A percentile compares a stretch with the other conserved stretches of the same genome.
phyloP scores from a whole-genome alignment of 495 filamentous ascomycete species.

The Tetracladium setigerum region DNA sequence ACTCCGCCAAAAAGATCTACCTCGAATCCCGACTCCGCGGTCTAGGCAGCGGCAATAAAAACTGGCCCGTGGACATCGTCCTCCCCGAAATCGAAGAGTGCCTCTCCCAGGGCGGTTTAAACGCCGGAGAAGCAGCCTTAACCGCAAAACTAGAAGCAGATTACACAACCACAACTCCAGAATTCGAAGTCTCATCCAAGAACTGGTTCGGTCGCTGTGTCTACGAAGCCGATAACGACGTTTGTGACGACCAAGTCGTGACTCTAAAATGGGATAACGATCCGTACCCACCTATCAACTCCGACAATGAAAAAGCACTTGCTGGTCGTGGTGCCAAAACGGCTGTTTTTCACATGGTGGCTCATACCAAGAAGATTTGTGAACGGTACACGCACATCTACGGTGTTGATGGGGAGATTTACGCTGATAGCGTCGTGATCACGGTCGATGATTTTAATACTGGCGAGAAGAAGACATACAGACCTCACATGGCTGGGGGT shows the following conservation, averaged over 20 bases:
- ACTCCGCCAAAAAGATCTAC: slow-evolving; percentile 79
- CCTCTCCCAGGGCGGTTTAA: slow-evolving; percentile 25
- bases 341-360: slow-evolving; percentile 89
- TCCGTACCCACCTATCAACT: slow-evolving; percentile 20
- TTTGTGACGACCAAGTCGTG: slow-evolving; percentile 86
- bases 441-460: slow-evolving; percentile 56
- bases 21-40: slow-evolving; percentile 38
- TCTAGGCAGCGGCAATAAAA: slow-evolving; percentile 44
- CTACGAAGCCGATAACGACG: slow-evolving; percentile 85
- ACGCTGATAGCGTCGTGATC: slow-evolving; percentile 64
- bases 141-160: slow-evolving; percentile 53
- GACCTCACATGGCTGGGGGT: slow-evolving; percentile 41
- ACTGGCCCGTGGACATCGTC: slow-evolving; percentile 85
- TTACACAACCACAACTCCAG: slow-evolving; percentile 48
- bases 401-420: slow-evolving; percentile 78
- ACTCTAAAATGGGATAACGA: slow-evolving; percentile 79
- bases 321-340: slow-evolving; percentile 62
- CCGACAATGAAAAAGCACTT: slow-evolving; percentile 18
- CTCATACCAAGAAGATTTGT: slow-evolving; percentile 80
- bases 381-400: slow-evolving; percentile 75
- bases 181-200: slow-evolving; percentile 44
- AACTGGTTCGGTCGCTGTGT: slow-evolving; percentile 94
- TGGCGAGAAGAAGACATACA: slow-evolving; percentile 42
- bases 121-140: slow-evolving; percentile 36
- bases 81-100: slow-evolving; percentile 84